A percentile compares a stretch with the other conserved stretches of the same genome.
Evolutionary conservation across 495 filamentous ascomycete genomes (phyloP).

Genomic region (Aspergillus incahuasiensis): DNA sequence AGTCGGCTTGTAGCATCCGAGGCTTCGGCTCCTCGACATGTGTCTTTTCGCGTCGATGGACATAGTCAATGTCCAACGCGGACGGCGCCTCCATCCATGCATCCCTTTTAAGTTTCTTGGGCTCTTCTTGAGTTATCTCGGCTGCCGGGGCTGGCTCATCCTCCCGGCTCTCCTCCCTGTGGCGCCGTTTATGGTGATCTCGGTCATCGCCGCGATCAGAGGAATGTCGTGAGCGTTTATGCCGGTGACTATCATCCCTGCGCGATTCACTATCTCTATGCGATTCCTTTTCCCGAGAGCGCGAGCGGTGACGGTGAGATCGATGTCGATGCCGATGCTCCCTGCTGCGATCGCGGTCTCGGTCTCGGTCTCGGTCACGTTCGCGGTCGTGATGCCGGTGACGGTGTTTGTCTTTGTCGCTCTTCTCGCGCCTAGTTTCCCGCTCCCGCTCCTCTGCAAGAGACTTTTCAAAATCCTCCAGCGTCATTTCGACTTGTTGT

Average conservation of each 20-base stretch:
- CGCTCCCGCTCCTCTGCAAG: conserved; percentile 43
- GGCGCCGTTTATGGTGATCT: conserved; percentile 35
- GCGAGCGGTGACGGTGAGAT: conserved; percentile 43
- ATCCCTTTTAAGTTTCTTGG: conserved; percentile 57
- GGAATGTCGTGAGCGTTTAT: conserved; percentile 51
- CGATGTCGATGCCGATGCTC: conserved; percentile 38
- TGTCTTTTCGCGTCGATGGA: conserved; percentile 56
- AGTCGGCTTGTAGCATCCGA: conserved; percentile 56
- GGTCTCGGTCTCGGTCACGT: neutral
- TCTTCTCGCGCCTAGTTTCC: conserved; percentile 28
- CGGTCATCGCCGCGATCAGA: conserved; percentile 39
- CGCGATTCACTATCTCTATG: conserved; percentile 31
- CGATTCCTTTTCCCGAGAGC: conserved; percentile 34
- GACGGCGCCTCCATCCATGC: conserved; percentile 93
- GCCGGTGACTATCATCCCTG: conserved; percentile 44
- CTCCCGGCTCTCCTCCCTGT: conserved; percentile 29
- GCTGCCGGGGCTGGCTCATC: conserved; percentile 20
- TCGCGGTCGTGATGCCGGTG: conserved; percentile 31
- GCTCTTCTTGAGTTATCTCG: conserved; percentile 33
- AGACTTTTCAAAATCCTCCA: conserved; percentile 54
- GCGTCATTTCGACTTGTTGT: conserved; percentile 34
- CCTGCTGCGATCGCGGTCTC: conserved; percentile 36
- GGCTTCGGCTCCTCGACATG: conserved; percentile 37
- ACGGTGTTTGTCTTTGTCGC: conserved; percentile 32
- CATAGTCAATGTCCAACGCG: conserved; percentile 77